Evolutionary conservation across 495 filamentous ascomycete genomes (phyloP), one percentile per base, ranked within the genome.

Genomic region (Aspergillus egyptiacus): DNA sequence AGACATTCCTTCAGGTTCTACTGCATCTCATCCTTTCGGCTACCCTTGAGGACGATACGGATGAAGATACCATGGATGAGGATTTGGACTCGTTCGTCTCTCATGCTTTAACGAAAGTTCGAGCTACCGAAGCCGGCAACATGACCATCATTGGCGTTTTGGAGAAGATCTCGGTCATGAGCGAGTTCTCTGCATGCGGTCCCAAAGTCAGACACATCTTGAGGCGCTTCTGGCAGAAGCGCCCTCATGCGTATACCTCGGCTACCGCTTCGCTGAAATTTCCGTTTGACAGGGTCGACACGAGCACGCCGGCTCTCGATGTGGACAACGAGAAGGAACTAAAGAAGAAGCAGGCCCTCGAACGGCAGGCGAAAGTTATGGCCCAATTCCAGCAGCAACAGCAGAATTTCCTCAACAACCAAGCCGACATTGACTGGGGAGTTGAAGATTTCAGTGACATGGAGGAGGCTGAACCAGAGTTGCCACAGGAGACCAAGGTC

Each of bases 331-430:
- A 90, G 52, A 83, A 81, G 39, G 89, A 94, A 63, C 66, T 76
- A 38, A 97, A 89, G 74, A 97, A 96, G 73, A 81, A 84, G 56
- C 83, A 91, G 23, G 93, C 94, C 0, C 65, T 89, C 27, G 89
- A 91, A 50, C 77, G 93, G 38, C 89, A 97, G 68, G 90, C 90
- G 7, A 82, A 78, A 54, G 87, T 97, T 15, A 95, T 97, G 90
- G 91, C 90, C 2, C 87, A 95, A 62, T 95, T 97, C 71, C 93
- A 95, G 62, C 83, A 95, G 58, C 89, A 99, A 58, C 94, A 97
- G 60, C 89, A 94, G 65, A 89, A 80, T 55, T 97, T 97, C 69
- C 64, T 97, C 68, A 83, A 86, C 48, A 89, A 80, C 54, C 89
- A 95, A 61, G 85, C 84, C 24, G 80, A 81, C 27, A 75, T 95